Percentiles rank a stretch among this genome's conserved stretches.
Conservation (phyloP, 768 basidiomycete species). For the Mycena vitilis region DNA sequence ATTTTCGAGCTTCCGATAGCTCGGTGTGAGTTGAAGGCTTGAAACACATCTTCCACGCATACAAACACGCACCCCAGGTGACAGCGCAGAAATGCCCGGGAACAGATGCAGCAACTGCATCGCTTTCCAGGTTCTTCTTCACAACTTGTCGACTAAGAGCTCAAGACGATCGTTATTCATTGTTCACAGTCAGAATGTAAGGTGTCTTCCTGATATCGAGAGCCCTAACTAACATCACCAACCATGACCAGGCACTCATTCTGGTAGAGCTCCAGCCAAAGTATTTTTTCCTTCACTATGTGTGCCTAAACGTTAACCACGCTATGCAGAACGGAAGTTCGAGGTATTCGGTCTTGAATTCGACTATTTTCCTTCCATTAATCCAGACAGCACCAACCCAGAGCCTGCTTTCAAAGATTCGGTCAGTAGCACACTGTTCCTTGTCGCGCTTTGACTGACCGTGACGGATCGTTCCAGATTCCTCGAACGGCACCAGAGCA, state of each 20-base stretch:
- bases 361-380: neutral
- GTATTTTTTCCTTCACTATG: constrained; percentile 25
- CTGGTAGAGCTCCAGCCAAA: constrained; percentile 43
- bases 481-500: constrained; percentile 23
- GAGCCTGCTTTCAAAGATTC: neutral
- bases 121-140: constrained; percentile 36
- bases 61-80: constrained; percentile 40
- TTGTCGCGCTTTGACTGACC: neutral
- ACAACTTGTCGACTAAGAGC: no score
- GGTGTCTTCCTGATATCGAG: no score
- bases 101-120: constrained; percentile 56
- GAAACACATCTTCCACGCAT: no score
- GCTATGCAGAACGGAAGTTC: constrained; percentile 3
- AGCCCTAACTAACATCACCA: no score
- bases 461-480: neutral
- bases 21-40: constrained; percentile 54
- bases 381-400: neutral
- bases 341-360: constrained; percentile 8
- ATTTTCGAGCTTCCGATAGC: constrained; percentile 42
- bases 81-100: constrained; percentile 57
- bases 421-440: neutral
- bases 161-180: no score
- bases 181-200: no score
- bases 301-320: neutral
- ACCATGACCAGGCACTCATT: constrained; percentile 47